Percentiles rank a stretch among this genome's conserved stretches.
Conservation (phyloP, 176 grass and related monocot genomes). For the Cymbopogon citratus region DNA sequence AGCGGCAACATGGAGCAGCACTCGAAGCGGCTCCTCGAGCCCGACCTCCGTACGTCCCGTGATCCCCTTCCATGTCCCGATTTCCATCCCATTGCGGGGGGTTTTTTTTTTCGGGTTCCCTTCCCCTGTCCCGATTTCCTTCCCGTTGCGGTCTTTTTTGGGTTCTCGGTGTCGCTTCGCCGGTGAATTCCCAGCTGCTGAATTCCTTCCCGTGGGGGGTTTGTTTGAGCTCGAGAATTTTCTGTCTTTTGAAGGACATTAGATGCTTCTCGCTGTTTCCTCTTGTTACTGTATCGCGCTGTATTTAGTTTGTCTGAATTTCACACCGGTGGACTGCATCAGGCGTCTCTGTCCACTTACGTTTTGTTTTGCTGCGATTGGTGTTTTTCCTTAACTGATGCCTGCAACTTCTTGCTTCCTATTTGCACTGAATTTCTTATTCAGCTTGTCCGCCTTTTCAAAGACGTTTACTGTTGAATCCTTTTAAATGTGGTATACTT, state of each 20-base stretch:
- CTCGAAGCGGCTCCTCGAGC: constrained; percentile 79
- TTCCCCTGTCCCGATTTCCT: not conserved
- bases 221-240: not conserved
- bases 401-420: not conserved
- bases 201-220: not conserved
- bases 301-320: not conserved
- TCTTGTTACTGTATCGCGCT: not conserved
- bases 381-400: not conserved
- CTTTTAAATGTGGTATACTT: not conserved
- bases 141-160: not conserved
- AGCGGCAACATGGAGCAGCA: constrained; percentile 87
- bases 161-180: not conserved
- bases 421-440: not conserved
- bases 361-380: not conserved
- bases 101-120: too few relatives aligned
- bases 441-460: not conserved
- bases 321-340: not conserved
- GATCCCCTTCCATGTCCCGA: not conserved
- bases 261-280: not conserved
- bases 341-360: not conserved
- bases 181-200: not conserved
- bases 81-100: not conserved
- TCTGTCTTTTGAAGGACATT: not conserved
- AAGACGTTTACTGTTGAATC: not conserved
- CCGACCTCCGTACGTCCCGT: constrained; percentile 58